These are phyloP conservation scores for Albifimbria verrucaria DNA, from an alignment of 2,329 filamentous ascomycete genomes.

Conservation along the genomic window DNA sequence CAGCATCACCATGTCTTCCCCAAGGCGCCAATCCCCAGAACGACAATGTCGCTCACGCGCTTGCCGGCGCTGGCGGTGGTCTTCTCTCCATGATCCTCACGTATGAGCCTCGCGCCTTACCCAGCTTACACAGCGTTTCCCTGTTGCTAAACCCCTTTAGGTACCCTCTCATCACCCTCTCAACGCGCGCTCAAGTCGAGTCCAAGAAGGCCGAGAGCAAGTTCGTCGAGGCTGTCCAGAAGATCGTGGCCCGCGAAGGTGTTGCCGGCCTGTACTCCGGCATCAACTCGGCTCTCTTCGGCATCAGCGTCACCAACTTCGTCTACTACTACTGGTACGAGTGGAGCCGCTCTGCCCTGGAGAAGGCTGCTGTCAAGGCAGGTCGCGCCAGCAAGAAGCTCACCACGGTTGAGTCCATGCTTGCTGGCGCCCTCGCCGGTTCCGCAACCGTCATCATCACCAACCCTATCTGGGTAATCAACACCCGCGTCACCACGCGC, in stretches of 20 bases:
- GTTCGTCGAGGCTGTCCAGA: constrained; percentile 76
- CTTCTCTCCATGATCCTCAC: constrained; percentile 95
- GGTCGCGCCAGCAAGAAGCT: constrained; percentile 77
- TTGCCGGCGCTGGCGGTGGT: constrained; percentile 89
- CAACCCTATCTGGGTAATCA: constrained; percentile 99
- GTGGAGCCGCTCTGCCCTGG: constrained; percentile 88
- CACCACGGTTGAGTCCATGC: constrained; percentile 89
- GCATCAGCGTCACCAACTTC: constrained; percentile 98
- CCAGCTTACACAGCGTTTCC: neutral
- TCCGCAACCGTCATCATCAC: constrained; percentile 93
- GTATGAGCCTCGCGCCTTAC: constrained; percentile 42
- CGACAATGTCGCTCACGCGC: constrained; percentile 94
- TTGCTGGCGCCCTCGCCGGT: constrained; percentile 89
- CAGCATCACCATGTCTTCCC: constrained; percentile 27
- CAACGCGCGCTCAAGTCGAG: constrained; percentile 95
- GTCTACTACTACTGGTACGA: constrained; percentile 99
- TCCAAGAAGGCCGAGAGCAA: constrained; percentile 87
- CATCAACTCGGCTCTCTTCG: constrained; percentile 90
- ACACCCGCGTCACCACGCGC: constrained; percentile 95
- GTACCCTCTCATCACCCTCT: constrained; percentile 95
- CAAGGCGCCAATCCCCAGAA: constrained; percentile 75
- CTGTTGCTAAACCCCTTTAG: constrained; percentile 38
- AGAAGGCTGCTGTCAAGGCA: constrained; percentile 68
- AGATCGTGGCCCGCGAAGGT: constrained; percentile 90
- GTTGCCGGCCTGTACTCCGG: constrained; percentile 86